phyloP scores from a whole-genome alignment of 306 rosid species.

The Cicer cuneatum region DNA sequence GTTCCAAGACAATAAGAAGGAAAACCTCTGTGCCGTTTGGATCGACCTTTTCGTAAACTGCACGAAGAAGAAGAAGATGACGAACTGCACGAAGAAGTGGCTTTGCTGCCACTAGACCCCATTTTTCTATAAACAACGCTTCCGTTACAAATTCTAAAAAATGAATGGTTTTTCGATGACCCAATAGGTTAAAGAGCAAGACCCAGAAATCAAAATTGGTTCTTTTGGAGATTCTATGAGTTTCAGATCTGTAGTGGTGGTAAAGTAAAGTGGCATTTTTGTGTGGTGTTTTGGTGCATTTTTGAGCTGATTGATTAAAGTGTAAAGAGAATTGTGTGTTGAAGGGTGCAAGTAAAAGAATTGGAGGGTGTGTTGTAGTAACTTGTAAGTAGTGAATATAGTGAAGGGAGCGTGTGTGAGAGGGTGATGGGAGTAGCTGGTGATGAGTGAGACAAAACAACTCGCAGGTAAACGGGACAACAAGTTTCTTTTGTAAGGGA shows the following conservation, averaged over 20 bases:
- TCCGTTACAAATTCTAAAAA: background rate
- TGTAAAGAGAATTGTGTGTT: conserved; percentile 20
- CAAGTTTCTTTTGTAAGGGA: conserved; percentile 35
- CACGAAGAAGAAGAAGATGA: conserved; percentile 57
- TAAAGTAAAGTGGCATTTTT: conserved; percentile 31
- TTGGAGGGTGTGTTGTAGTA: conserved; percentile 2
- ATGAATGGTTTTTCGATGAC: conserved; percentile 31
- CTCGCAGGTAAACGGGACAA: conserved; percentile 46
- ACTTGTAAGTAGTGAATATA: background rate
- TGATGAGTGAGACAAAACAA: conserved; percentile 52
- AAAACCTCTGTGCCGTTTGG: conserved; percentile 61
- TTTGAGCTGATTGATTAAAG: background rate
- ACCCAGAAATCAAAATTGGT: conserved; percentile 51
- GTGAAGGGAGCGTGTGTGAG: conserved; percentile 22
- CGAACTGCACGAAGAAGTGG: conserved; percentile 47
- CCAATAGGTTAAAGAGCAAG: conserved; percentile 23
- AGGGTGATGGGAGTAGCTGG: conserved; percentile 39
- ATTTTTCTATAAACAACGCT: conserved; percentile 44
- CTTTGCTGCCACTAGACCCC: conserved; percentile 92
- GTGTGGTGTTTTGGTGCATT: conserved; percentile 7
- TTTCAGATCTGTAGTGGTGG: conserved; percentile 51
- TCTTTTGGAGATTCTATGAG: conserved; percentile 42
- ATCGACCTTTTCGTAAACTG: conserved; percentile 56
- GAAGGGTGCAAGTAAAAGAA: conserved; percentile 34
- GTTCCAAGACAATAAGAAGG: conserved; percentile 77